These are phyloP conservation scores for Tuber magnatum DNA, from an alignment of 495 filamentous ascomycete genomes.

Conservation along the genomic window DNA sequence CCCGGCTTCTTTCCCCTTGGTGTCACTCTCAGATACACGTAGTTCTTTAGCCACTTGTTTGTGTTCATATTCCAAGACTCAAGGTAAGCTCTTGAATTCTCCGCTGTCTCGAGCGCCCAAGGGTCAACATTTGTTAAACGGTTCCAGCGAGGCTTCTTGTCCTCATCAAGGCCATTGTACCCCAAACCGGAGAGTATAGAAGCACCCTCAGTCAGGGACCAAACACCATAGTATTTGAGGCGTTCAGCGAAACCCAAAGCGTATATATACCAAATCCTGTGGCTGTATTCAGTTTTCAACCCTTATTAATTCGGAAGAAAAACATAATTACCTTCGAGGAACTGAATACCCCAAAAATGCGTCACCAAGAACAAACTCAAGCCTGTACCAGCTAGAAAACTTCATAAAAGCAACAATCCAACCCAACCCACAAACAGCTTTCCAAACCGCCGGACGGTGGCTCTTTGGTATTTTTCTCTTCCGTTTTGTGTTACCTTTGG, in stretches of 20 bases:
- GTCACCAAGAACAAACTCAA: constrained; percentile 54
- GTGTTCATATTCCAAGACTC: constrained; percentile 98
- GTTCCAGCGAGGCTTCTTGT: constrained; percentile 78
- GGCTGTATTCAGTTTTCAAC: constrained; percentile 1
- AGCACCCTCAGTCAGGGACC: constrained; percentile 85
- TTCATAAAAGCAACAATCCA: constrained; percentile 80
- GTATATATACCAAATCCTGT: constrained; percentile 57
- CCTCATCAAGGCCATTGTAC: constrained; percentile 83
- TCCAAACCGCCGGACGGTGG: constrained; percentile 73
- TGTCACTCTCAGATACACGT: constrained; percentile 90
- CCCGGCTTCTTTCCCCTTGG: constrained; percentile 93
- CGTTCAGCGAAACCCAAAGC: constrained; percentile 74
- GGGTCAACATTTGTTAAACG: constrained; percentile 81
- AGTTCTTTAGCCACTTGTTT: constrained; percentile 93
- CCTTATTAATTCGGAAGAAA: neutral
- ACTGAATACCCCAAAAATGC: constrained; percentile 60
- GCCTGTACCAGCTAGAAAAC: constrained; percentile 59
- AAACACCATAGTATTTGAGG: constrained; percentile 92
- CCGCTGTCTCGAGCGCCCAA: constrained; percentile 72
- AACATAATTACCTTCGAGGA: constrained; percentile 51
- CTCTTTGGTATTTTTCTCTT: constrained; percentile 93
- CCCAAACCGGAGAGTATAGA: constrained; percentile 92
- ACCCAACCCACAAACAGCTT: constrained; percentile 59
- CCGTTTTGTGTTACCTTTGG: constrained; percentile 60
- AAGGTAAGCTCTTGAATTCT: constrained; percentile 82